Percentiles rank a stretch among this genome's conserved stretches.
These are phyloP conservation scores for Candida stauntonica DNA, from an alignment of 805 yeast genomes.

Conservation along the genomic window DNA sequence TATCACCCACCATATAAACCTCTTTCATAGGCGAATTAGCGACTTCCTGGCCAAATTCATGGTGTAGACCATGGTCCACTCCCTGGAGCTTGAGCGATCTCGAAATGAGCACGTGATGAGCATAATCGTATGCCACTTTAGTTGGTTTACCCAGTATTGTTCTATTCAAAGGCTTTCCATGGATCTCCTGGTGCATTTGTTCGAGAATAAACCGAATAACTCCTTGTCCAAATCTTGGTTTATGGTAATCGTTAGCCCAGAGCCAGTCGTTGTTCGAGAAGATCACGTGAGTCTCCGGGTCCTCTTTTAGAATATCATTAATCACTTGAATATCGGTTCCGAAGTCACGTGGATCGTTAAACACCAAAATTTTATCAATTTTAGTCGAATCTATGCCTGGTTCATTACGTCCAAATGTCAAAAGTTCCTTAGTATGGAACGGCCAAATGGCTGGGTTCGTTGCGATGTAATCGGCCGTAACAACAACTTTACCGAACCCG, in stretches of 20 bases:
- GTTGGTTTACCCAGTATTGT: conserved; percentile 80
- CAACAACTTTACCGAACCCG: conserved; percentile 73
- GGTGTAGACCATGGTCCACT: neutral
- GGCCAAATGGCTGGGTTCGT: conserved; percentile 76
- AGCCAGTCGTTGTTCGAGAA: conserved; percentile 80
- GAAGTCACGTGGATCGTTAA: conserved; percentile 87
- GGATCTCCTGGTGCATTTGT: conserved; percentile 49
- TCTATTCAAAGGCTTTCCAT: conserved; percentile 46
- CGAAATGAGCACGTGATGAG: conserved; percentile 59
- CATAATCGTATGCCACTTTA: conserved; percentile 74
- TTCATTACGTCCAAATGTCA: conserved; percentile 31
- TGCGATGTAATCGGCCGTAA: conserved; percentile 66
- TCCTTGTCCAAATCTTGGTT: conserved; percentile 90
- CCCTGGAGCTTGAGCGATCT: conserved; percentile 29
- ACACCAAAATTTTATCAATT: conserved; percentile 70
- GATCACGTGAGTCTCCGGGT: conserved; percentile 64
- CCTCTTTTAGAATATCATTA: conserved; percentile 61
- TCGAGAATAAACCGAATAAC: conserved; percentile 68
- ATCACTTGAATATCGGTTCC: conserved; percentile 80
- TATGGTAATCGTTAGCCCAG: conserved; percentile 79
- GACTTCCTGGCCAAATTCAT: conserved; percentile 22
- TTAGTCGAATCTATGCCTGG: conserved; percentile 17
- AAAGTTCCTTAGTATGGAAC: conserved; percentile 49
- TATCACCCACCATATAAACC: conserved; percentile 97
- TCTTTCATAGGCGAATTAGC: conserved; percentile 41